Evolutionary conservation across 345 rosid species (phyloP).

Genomic region (Hibiscus tridactylites): DNA sequence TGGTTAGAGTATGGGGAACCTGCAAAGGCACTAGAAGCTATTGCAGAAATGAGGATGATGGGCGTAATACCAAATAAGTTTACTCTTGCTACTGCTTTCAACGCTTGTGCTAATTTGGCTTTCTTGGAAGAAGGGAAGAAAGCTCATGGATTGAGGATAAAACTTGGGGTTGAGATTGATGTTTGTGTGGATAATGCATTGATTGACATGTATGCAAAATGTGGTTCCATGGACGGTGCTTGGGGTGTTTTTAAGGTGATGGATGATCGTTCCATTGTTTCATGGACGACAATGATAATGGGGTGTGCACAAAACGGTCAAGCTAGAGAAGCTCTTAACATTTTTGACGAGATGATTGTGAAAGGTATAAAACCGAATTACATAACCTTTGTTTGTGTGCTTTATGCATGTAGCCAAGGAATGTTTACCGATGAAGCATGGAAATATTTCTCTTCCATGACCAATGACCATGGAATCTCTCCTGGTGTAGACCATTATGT

Average conservation of each 20-base stretch:
- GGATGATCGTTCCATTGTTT: conserved; percentile 28
- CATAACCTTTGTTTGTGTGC: conserved; percentile 35
- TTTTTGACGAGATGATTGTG: conserved; percentile 36
- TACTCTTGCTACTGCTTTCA: conserved; percentile 38
- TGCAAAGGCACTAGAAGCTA: conserved; percentile 27
- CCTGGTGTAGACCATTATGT: conserved; percentile 50
- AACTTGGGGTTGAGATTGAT: conserved; percentile 35
- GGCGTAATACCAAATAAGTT: conserved; percentile 45
- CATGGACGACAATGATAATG: conserved; percentile 51
- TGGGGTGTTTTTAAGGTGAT: conserved; percentile 27
- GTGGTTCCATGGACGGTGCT: conserved; percentile 43
- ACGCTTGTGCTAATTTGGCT: conserved; percentile 44
- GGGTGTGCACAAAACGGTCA: conserved; percentile 51
- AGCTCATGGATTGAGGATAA: conserved; percentile 40
- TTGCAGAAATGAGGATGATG: conserved; percentile 32
- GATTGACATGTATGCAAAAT: conserved; percentile 48
- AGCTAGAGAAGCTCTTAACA: conserved; percentile 33
- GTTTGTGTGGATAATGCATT: conserved; percentile 46
- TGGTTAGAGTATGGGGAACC: conserved; percentile 40
- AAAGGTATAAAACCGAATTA: conserved; percentile 37
- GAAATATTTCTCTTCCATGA: conserved; percentile 46
- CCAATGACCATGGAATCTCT: conserved; percentile 27
- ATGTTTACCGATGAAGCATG: conserved; percentile 39
- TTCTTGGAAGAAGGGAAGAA: conserved; percentile 39
- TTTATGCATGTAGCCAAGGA: conserved; percentile 53